A percentile compares a stretch with the other conserved stretches of the same genome.
These are phyloP conservation scores for Ogataea ramenticola DNA, from an alignment of 805 yeast species.

Conservation along the genomic window DNA sequence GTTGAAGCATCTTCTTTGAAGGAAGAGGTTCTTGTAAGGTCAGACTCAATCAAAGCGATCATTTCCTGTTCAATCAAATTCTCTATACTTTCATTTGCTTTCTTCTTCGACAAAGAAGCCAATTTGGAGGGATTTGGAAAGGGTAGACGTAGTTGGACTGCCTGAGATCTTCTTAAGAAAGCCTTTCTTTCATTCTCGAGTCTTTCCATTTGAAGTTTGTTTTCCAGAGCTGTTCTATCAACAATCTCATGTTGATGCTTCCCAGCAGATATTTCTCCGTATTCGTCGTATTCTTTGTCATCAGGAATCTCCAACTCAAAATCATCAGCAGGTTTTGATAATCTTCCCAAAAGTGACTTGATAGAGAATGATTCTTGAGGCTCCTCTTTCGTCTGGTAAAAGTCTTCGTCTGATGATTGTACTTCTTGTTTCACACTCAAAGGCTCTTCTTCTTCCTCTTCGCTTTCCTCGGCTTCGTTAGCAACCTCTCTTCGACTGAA, in stretches of 20 bases:
- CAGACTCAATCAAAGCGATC: conserved; percentile 32
- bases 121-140: conserved; percentile 4
- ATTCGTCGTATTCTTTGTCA: conserved; percentile 14
- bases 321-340: conserved; percentile 28
- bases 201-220: conserved; percentile 15
- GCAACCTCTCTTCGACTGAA: conserved; percentile 13
- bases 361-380: not conserved
- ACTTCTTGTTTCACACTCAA: too few relatives aligned
- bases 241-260: not conserved
- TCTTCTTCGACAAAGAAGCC: not conserved
- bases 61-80: conserved; percentile 26
- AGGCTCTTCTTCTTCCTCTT: conserved; percentile 15
- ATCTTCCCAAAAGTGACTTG: conserved; percentile 7
- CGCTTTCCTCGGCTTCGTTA: conserved; percentile 10
- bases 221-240: conserved; percentile 7
- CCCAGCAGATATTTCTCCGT: not conserved
- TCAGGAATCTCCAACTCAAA: conserved; percentile 34
- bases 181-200: conserved; percentile 6
- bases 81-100: conserved; percentile 7
- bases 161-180: conserved; percentile 37
- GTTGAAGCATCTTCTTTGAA: conserved; percentile 12
- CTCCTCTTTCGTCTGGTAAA: conserved; percentile 1
- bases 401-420: too few relatives aligned
- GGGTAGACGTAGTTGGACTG: conserved; percentile 35
- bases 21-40: conserved; percentile 24